phyloP scores from a whole-genome alignment of 805 yeast species.

The Saccharomycopsis oosterbeekiorum region DNA sequence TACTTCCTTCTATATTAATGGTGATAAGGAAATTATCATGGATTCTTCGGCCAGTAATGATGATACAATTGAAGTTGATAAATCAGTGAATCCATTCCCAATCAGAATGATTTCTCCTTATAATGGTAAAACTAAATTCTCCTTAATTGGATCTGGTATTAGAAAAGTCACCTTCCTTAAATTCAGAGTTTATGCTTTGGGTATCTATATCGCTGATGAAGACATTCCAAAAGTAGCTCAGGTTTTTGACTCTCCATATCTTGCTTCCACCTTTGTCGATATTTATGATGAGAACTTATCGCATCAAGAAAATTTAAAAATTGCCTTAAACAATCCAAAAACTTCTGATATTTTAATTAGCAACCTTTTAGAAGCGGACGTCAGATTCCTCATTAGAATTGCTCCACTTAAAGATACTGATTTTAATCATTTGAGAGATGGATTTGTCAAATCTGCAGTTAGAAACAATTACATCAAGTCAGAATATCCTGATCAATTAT shows the following conservation, averaged over 20 bases:
- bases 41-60: neutral
- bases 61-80: slow-evolving; percentile 36
- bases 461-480: slow-evolving; percentile 13
- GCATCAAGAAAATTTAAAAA: slow-evolving; percentile 32
- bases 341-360: slow-evolving; percentile 45
- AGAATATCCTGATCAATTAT: slow-evolving; percentile 9
- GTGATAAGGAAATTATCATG: neutral
- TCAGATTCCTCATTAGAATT: slow-evolving; percentile 61
- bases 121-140: slow-evolving; percentile 30
- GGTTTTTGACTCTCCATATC: slow-evolving; percentile 34
- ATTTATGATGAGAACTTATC: slow-evolving; percentile 22
- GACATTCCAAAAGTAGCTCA: slow-evolving; percentile 37
- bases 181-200: slow-evolving; percentile 81
- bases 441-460: slow-evolving; percentile 59
- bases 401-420: slow-evolving; percentile 88
- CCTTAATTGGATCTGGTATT: slow-evolving; percentile 69
- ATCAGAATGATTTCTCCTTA: slow-evolving; percentile 18
- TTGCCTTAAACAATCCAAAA: slow-evolving; percentile 41
- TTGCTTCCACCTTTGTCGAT: slow-evolving; percentile 30
- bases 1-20: neutral
- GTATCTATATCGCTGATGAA: slow-evolving; percentile 60
- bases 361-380: slow-evolving; percentile 46
- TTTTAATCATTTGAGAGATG: slow-evolving; percentile 81
- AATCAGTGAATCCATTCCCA: slow-evolving; percentile 42
- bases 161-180: slow-evolving; percentile 74